Percentiles rank a stretch among this genome's conserved stretches.
Evolutionary conservation across 1,284 basidiomycete genomes (phyloP).

Genomic region (Heterobasidion parviporum): DNA sequence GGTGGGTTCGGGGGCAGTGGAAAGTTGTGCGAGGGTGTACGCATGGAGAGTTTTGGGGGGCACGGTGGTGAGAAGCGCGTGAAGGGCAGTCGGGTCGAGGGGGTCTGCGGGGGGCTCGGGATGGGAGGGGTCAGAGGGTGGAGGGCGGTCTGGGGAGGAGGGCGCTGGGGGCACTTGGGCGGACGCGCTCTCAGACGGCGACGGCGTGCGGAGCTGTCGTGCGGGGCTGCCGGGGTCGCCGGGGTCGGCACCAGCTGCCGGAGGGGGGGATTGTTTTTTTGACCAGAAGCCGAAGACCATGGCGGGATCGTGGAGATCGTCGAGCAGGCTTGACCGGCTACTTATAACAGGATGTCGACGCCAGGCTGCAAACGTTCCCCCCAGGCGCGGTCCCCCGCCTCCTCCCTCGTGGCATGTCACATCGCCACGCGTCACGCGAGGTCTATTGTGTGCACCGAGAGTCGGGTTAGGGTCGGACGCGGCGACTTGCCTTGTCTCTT

Average conservation of each 20-base stretch:
- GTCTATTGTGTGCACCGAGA: neutral
- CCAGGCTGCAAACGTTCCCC: too few species aligned
- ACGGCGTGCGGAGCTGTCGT: slow-evolving; percentile 15
- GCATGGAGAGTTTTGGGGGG: slow-evolving; percentile 59
- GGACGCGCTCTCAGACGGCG: slow-evolving; percentile 12
- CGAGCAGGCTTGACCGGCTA: too few species aligned
- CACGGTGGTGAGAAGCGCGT: slow-evolving; percentile 45
- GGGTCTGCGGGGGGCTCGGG: slow-evolving; percentile 9
- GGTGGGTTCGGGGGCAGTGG: slow-evolving; percentile 14
- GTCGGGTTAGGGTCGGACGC: neutral
- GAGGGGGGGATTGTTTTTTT: too few species aligned
- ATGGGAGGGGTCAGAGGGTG: neutral
- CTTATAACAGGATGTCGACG: too few species aligned
- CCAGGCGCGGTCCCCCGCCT: too few species aligned
- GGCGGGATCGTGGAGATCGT: too few species aligned
- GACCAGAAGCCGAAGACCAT: too few species aligned
- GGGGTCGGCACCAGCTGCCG: too few species aligned
- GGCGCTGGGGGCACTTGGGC: neutral
- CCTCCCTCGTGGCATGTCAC: too few species aligned
- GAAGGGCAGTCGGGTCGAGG: slow-evolving; percentile 32
- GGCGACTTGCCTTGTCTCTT: slow-evolving; percentile 3
- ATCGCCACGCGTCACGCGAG: neutral
- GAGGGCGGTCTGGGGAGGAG: neutral
- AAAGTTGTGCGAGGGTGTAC: slow-evolving; percentile 44
- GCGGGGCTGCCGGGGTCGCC: neutral